phyloP scores from a whole-genome alignment of 805 yeast species.

The Schizosaccharomyces osmophilus region DNA sequence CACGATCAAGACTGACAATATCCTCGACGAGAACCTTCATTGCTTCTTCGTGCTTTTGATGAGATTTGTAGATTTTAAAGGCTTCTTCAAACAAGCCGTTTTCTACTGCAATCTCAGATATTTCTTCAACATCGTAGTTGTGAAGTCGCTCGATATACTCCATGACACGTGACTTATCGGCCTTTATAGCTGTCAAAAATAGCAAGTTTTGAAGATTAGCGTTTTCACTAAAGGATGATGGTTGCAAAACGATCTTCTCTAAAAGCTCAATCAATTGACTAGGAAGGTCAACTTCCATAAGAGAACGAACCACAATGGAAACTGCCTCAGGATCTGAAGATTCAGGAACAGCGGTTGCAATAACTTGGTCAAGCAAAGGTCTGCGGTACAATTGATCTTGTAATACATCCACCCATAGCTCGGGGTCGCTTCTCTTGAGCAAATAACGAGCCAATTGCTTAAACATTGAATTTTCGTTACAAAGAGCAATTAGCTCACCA shows the following conservation, averaged over 20 bases:
- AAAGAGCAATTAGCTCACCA: constrained; percentile 65
- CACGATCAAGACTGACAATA: constrained; percentile 82
- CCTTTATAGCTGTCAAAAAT: constrained; percentile 83
- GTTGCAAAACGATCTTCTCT: constrained; percentile 89
- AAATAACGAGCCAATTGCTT: constrained; percentile 96
- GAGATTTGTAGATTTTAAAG: constrained; percentile 68
- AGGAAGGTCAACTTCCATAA: constrained; percentile 86
- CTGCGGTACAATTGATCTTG: constrained; percentile 69
- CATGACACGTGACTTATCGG: constrained; percentile 65
- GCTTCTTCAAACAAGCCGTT: constrained; percentile 84
- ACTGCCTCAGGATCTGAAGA: constrained; percentile 79
- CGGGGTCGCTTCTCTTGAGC: constrained; percentile 63
- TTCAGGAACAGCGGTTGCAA: constrained; percentile 90
- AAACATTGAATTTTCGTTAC: constrained; percentile 94
- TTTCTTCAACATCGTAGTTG: constrained; percentile 76
- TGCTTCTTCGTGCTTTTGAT: constrained; percentile 54
- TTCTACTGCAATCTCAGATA: constrained; percentile 76
- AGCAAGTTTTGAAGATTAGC: constrained; percentile 83
- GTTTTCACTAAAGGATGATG: constrained; percentile 89
- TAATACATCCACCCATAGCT: constrained; percentile 62
- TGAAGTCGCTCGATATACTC: constrained; percentile 73
- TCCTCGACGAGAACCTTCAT: constrained; percentile 80
- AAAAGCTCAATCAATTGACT: constrained; percentile 78
- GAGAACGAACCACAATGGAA: constrained; percentile 78
- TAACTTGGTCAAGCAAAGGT: constrained; percentile 77